A percentile compares a stretch with the other conserved stretches of the same genome.
These are phyloP conservation scores for Hygrophoropsis aurantiaca DNA, from an alignment of 768 basidiomycete genomes.

Conservation along the genomic window DNA sequence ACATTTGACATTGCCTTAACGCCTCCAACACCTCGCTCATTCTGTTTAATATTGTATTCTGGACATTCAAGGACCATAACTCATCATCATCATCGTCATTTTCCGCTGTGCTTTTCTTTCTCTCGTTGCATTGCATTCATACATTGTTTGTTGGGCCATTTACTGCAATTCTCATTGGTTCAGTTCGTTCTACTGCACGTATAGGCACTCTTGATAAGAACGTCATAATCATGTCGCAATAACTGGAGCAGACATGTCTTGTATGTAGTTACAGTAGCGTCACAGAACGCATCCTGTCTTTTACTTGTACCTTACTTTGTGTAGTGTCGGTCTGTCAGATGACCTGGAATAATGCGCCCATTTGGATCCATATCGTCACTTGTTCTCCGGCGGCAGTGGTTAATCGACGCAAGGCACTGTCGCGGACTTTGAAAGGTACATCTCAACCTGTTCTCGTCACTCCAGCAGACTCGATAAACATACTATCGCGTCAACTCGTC, in stretches of 20 bases:
- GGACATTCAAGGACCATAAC: constrained; percentile 20
- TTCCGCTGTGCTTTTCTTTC: neutral
- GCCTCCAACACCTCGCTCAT: constrained; percentile 3
- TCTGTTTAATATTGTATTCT: constrained; percentile 5
- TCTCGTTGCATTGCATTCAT: neutral
- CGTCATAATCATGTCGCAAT: constrained; percentile 20
- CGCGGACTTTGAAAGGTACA: constrained; percentile 12
- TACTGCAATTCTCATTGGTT: too few relatives aligned
- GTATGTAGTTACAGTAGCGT: constrained; percentile 3
- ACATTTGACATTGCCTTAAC: constrained; percentile 1
- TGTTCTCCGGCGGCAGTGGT: neutral
- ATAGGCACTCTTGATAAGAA: constrained; percentile 8
- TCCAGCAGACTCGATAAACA: too few relatives aligned
- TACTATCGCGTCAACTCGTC: constrained; percentile 25
- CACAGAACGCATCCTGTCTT: neutral
- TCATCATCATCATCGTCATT: neutral
- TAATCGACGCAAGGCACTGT: neutral
- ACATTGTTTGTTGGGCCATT: neutral
- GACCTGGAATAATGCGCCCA: neutral
- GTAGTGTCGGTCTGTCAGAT: neutral
- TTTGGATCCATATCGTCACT: too few relatives aligned
- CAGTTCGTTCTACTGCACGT: constrained; percentile 3
- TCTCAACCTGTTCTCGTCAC: neutral
- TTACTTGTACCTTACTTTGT: neutral
- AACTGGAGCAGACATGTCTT: constrained; percentile 1